Conservation (phyloP, 1,284 basidiomycete genomes). For the Ganoderma sinense region DNA sequence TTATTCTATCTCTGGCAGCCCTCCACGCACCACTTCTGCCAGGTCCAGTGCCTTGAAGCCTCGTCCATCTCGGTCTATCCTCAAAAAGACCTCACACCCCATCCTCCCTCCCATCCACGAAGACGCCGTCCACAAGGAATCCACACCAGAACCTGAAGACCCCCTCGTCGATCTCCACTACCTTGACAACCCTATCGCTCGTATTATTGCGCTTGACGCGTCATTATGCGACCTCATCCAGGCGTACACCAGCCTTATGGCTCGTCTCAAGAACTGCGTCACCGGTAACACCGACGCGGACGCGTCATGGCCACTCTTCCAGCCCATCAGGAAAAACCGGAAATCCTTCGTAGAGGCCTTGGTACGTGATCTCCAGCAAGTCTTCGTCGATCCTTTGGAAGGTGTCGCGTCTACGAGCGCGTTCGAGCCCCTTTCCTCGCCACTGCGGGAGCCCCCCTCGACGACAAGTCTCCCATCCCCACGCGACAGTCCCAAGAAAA, state of each 20-base stretch:
- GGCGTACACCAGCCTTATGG: slow-evolving; percentile 72
- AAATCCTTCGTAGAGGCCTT: slow-evolving; percentile 60
- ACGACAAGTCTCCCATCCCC: slow-evolving; percentile 55
- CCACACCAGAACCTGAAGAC: slow-evolving; percentile 74
- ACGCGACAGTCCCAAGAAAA: slow-evolving; percentile 60
- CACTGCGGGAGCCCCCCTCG: slow-evolving; percentile 35
- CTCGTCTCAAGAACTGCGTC: slow-evolving; percentile 63
- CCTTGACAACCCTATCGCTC: slow-evolving; percentile 64
- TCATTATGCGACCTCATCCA: slow-evolving; percentile 67
- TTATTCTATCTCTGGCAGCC: slow-evolving; percentile 52
- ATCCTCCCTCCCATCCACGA: slow-evolving; percentile 49
- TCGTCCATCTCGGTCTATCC: slow-evolving; percentile 64
- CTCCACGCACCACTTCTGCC: slow-evolving; percentile 35
- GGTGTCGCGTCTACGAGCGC: slow-evolving; percentile 28
- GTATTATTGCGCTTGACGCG: slow-evolving; percentile 57
- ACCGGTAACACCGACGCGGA: slow-evolving; percentile 57
- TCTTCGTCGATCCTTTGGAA: slow-evolving; percentile 61
- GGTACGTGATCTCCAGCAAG: slow-evolving; percentile 68
- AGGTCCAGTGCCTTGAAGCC: slow-evolving; percentile 46
- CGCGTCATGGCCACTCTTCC: slow-evolving; percentile 73
- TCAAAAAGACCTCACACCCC: slow-evolving; percentile 56
- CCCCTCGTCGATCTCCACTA: slow-evolving; percentile 70
- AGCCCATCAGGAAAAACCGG: slow-evolving; percentile 64
- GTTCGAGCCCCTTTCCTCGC: slow-evolving; percentile 31
- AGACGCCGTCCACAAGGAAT: slow-evolving; percentile 53